Evolutionary conservation across 179 eudicot species (phyloP).

Genomic region (Beta macrorhiza): DNA sequence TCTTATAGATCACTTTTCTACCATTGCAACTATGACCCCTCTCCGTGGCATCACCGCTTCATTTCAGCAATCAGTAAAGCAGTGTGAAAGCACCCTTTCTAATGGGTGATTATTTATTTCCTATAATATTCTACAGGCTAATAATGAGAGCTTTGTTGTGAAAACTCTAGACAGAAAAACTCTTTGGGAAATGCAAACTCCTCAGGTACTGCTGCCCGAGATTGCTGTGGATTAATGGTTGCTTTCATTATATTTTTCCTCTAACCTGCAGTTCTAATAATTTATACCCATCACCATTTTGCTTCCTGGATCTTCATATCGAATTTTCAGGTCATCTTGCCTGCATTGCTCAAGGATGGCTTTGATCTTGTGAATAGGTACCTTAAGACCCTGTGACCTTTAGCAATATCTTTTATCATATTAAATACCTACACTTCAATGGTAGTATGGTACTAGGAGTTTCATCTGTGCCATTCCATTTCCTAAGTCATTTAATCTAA

Average conservation of each 20-base stretch:
- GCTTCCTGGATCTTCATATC: neutral
- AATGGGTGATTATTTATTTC: neutral
- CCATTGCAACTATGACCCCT: neutral
- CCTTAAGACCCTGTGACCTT: neutral
- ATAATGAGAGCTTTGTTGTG: conserved; percentile 65
- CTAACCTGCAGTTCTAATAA: neutral
- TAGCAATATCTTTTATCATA: neutral
- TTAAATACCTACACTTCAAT: neutral
- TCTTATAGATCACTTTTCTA: neutral
- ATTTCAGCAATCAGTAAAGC: neutral
- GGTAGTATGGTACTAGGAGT: neutral
- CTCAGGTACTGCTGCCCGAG: conserved; percentile 59
- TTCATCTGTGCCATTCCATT: too few species aligned
- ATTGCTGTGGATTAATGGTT: neutral
- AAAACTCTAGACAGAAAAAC: conserved; percentile 85
- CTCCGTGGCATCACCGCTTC: neutral
- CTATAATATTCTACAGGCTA: conserved; percentile 55
- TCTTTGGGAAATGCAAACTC: conserved; percentile 99
- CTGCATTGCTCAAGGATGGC: conserved; percentile 79
- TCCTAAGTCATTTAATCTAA: too few species aligned
- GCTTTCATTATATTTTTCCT: neutral
- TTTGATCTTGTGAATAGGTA: conserved; percentile 92
- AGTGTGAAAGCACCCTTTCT: neutral
- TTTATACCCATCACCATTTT: neutral
- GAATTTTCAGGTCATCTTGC: conserved; percentile 72